These are phyloP conservation scores for Boletus subparvulus DNA, from an alignment of 768 basidiomycete species.

Conservation along the genomic window DNA sequence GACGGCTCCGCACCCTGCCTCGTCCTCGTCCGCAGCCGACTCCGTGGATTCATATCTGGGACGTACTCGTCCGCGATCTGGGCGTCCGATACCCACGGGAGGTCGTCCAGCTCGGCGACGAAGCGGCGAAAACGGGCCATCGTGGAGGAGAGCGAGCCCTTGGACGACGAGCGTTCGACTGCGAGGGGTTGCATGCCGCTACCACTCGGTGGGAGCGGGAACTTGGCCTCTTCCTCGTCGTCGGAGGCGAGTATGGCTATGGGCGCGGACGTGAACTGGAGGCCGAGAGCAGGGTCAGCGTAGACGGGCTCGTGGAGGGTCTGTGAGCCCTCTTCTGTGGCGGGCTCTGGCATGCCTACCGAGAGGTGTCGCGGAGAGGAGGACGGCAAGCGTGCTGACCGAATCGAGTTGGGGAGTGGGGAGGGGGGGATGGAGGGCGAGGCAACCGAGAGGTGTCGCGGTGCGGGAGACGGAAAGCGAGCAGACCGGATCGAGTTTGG, in stretches of 20 bases:
- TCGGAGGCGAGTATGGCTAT: neutral
- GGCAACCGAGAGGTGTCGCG: conserved; percentile 1
- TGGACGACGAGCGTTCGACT: conserved; percentile 2
- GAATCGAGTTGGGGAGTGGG: conserved; percentile 2
- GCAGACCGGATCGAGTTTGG: conserved; percentile 7
- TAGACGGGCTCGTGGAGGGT: conserved; percentile 16
- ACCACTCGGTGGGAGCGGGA: neutral
- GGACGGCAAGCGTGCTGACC: neutral
- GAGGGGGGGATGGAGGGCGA: conserved; percentile 17
- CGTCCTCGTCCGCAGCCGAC: conserved; percentile 10
- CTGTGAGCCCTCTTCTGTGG: conserved; percentile 16
- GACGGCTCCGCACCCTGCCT: conserved; percentile 24
- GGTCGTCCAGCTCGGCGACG: conserved; percentile 33
- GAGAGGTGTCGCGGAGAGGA: neutral
- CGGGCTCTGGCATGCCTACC: neutral
- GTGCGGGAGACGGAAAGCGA: neutral
- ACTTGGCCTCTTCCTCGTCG: neutral
- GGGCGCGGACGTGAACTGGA: neutral
- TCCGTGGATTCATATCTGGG: conserved; percentile 33
- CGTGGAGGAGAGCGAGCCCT: conserved; percentile 22
- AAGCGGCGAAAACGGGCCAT: conserved; percentile 38
- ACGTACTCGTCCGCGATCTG: conserved; percentile 47
- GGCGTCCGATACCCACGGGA: conserved; percentile 45
- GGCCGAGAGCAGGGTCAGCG: neutral
- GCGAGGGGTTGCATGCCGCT: neutral